These are phyloP conservation scores for Penicillium sp. DNA, from an alignment of 2,329 filamentous ascomycete genomes.

Conservation along the genomic window DNA sequence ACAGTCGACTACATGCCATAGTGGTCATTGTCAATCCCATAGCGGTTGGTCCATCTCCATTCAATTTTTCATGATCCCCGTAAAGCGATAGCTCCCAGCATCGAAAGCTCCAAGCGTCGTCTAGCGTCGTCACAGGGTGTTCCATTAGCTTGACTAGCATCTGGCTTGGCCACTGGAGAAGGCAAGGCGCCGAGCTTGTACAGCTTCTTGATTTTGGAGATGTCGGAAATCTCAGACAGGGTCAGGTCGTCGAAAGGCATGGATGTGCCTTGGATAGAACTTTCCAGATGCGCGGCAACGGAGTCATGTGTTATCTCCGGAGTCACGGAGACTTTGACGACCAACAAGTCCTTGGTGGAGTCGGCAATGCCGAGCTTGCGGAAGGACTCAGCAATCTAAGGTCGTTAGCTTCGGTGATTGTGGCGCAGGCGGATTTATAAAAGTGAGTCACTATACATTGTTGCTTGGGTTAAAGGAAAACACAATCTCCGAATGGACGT, in stretches of 20 bases:
- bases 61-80: constrained; percentile 54
- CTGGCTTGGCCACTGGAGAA: constrained; percentile 35
- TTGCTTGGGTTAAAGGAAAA: constrained; percentile 77
- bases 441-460: constrained; percentile 58
- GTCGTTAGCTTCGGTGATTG: neutral
- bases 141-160: constrained; percentile 10
- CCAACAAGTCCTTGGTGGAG: constrained; percentile 69
- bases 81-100: constrained; percentile 77
- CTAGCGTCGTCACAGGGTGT: constrained; percentile 19
- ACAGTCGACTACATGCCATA: neutral
- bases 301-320: constrained; percentile 49
- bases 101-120: constrained; percentile 61
- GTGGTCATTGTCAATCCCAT: neutral
- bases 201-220: constrained; percentile 73
- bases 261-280: constrained; percentile 63
- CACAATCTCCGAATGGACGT: constrained; percentile 87
- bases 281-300: constrained; percentile 61
- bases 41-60: neutral
- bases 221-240: constrained; percentile 63
- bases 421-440: constrained; percentile 20
- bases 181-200: constrained; percentile 76
- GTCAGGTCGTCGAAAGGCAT: constrained; percentile 63
- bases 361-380: constrained; percentile 80
- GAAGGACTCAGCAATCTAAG: constrained; percentile 89
- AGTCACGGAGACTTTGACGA: constrained; percentile 72